Percentiles rank a stretch among this genome's conserved stretches.
These are phyloP conservation scores for Picea glauca DNA, from an alignment of 75 land plant genomes.

Conservation along the genomic window DNA sequence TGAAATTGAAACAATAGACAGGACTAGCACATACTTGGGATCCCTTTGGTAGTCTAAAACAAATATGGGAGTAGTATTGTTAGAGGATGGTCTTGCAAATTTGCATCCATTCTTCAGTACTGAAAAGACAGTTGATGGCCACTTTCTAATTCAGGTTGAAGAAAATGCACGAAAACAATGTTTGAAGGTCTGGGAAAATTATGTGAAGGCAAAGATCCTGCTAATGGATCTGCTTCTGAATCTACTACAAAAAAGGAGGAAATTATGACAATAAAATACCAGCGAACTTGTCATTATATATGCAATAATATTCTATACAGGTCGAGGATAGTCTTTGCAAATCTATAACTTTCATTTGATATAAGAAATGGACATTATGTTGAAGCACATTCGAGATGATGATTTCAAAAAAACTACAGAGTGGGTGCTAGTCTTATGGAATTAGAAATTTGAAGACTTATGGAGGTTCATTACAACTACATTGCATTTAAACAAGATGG, in stretches of 20 bases:
- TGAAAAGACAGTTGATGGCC: conserved; percentile 78
- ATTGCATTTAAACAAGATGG: no score
- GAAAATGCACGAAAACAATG: conserved; percentile 72
- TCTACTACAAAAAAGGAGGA: conserved; percentile 57
- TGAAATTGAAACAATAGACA: conserved; percentile 91
- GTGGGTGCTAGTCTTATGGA: no score
- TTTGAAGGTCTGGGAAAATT: conserved; percentile 94
- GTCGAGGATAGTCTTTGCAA: no score
- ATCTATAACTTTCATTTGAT: no score
- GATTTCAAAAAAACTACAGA: no score
- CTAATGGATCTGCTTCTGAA: conserved; percentile 41
- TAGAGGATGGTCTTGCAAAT: conserved; percentile 94
- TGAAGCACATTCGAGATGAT: no score
- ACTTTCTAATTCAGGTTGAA: conserved; percentile 79
- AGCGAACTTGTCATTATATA: no score
- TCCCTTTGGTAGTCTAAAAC: conserved; percentile 83
- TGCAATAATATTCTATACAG: no score
- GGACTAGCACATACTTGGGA: conserved; percentile 93
- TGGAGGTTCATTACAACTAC: no score
- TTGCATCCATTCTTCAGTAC: conserved; percentile 67
- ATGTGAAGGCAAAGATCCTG: conserved; percentile 83
- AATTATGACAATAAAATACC: no score
- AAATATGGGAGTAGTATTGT: conserved; percentile 63
- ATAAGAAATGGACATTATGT: no score
- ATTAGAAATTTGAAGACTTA: no score